Base-by-base conservation (phyloP, 805 yeast genomes). In the Yarrowia sp. region DNA sequence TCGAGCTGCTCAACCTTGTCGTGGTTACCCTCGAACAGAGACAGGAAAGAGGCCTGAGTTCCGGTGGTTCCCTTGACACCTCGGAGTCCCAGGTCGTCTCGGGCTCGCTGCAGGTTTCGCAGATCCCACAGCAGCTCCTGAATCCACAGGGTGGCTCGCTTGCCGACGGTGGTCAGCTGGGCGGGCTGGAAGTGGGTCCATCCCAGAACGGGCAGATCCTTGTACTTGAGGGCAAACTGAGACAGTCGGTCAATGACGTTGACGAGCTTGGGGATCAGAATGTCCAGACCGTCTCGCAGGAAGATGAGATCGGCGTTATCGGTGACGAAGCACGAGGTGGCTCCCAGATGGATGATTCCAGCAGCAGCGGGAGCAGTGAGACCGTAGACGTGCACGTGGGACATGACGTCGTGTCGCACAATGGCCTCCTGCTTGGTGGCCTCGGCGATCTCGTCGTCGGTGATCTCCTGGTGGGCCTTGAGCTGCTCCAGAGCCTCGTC, bases 161-260 rank as follows among this genome's bases (percentile, higher is more conserved):
- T 95, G 79, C 99, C 99, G 71, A 95, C 97, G 40, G 99, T 95
- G 73, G 98, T 94, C 78, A 95, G 86, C 83, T 95, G 99, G 66
- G 99, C 99, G 15, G 99, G 99, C 83, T 95, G 99, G 87, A 95
- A 95, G 80, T 95, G 99, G 68, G 99, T 95, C 98, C 98, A 95
- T 42, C 99, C 99, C 72, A 95, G 85, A 52, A 93, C 97, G 43
- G 99, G 98, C 80, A 93, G 80, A 79, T 95, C 98, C 82, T 95
- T 95, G 84, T 94, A 86, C 79, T 90, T 87, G 71, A 92, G 77
- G 55, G 99, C 98, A 79, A 95, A 95, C 77, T 90, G 82, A 69
- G 92, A 80, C 77, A 95, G 83, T 79, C 97, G 86, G 83, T 93
- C 89, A 74, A 95, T 95, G 72, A 95, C 98, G 75, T 95, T 95